Evolutionary conservation across 1,139 yeast species (phyloP), one percentile per base, ranked within the genome.

Genomic region (Yamadazyma blattariae): DNA sequence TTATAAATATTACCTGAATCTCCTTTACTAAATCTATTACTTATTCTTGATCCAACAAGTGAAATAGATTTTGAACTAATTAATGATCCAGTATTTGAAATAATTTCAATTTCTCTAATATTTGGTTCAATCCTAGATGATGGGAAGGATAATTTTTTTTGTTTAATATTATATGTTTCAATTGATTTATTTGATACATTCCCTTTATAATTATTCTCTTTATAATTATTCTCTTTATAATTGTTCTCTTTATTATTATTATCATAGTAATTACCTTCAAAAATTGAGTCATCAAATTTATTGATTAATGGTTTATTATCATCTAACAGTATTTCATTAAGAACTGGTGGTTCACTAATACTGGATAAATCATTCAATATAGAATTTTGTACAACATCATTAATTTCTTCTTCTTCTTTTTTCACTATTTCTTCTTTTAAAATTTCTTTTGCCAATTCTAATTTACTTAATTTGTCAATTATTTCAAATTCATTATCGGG

Each of bases 351-450:
- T 12, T 25, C 12, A 7, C 20, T 24, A 11, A 36, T 4, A 27
- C 37, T 37, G 4, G 40, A 37, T 29, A 37, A 32, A 27, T 37
- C 40, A 7, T 18, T 19, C 10, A 37, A 26, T 13, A 37, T 29
- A 9, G 33, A 34, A 30, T 37, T 37, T 11, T n/a, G n/a, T n/a
- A n/a, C n/a, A n/a, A n/a, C n/a, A n/a, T n/a, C n/a, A n/a, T n/a
- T n/a, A n/a, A n/a, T n/a, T n/a, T n/a, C n/a, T n/a, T n/a, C n/a
- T n/a, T n/a, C n/a, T n/a, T n/a, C n/a, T n/a, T n/a, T n/a, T n/a
- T n/a, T n/a, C n/a, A n/a, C n/a, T n/a, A n/a, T n/a, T n/a, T n/a
- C n/a, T n/a, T n/a, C n/a, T n/a, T n/a, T n/a, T n/a, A n/a, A n/a
- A n/a, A n/a, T n/a, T n/a, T n/a, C n/a, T n/a, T n/a, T n/a, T n/a